These are phyloP conservation scores for Hanseniaspora vineae DNA, from an alignment of 805 yeast species.

Conservation along the genomic window DNA sequence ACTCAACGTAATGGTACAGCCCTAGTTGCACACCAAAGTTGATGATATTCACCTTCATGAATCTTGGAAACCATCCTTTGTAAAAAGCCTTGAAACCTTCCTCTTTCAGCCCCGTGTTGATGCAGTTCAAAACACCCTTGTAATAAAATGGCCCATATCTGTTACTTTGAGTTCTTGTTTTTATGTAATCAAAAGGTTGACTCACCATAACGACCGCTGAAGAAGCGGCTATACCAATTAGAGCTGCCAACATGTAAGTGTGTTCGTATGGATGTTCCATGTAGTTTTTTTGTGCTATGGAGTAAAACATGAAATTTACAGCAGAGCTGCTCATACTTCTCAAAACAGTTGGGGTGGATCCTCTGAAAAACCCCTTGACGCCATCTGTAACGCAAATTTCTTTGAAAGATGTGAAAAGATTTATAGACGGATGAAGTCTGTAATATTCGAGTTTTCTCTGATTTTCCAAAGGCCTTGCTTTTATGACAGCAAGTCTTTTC, in stretches of 20 bases:
- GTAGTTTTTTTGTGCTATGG: slow-evolving; percentile 2
- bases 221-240: slow-evolving; percentile 3
- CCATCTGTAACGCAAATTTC: slow-evolving; percentile 6
- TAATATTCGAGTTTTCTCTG: slow-evolving; percentile 1
- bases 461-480: background rate
- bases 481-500: background rate
- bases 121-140: slow-evolving; percentile 48
- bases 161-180: slow-evolving; percentile 6
- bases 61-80: slow-evolving; percentile 54
- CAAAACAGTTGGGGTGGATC: slow-evolving; percentile 3
- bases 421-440: slow-evolving; percentile 4
- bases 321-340: slow-evolving; percentile 3
- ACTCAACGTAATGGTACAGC: slow-evolving; percentile 47
- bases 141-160: slow-evolving; percentile 23
- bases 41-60: slow-evolving; percentile 48
- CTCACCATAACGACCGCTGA: slow-evolving; percentile 3
- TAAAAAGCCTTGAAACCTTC: slow-evolving; percentile 35
- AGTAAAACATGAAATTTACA: slow-evolving; percentile 4
- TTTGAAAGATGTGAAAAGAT: slow-evolving; percentile 2
- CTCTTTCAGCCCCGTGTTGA: slow-evolving; percentile 34
- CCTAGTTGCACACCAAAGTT: slow-evolving; percentile 60
- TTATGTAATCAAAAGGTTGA: slow-evolving; percentile 5
- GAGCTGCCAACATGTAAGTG: background rate
- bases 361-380: slow-evolving; percentile 6
- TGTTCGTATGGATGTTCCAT: background rate